Evolutionary conservation across 768 basidiomycete genomes (phyloP).

Genomic region (Kwoniella sp.): DNA sequence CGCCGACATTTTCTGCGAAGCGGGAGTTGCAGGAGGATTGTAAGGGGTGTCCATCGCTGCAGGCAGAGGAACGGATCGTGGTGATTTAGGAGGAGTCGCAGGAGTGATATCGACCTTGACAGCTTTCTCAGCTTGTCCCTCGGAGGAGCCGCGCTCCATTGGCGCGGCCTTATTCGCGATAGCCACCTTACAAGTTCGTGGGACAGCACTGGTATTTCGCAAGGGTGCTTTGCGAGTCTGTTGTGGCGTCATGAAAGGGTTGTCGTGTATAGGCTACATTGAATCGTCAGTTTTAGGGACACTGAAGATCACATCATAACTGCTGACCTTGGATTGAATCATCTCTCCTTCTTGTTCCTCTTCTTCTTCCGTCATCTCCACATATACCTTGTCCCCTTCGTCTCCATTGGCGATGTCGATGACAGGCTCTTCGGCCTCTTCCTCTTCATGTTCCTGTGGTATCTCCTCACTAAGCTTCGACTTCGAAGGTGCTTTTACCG

Average conservation of each 20-base stretch:
- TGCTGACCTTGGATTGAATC: conserved; percentile 3
- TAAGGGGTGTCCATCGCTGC: conserved; percentile 37
- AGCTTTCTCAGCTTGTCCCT: background rate
- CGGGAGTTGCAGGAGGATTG: conserved; percentile 14
- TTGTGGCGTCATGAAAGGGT: conserved; percentile 38
- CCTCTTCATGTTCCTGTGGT: conserved; percentile 11
- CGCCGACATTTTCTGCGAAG: background rate
- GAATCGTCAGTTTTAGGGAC: background rate
- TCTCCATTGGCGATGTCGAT: conserved; percentile 41
- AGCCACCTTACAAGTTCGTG: conserved; percentile 27
- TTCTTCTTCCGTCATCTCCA: conserved; percentile 41
- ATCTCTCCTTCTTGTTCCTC: conserved; percentile 6
- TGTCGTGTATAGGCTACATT: conserved; percentile 23
- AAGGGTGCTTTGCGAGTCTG: conserved; percentile 25
- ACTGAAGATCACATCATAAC: background rate
- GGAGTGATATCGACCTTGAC: conserved; percentile 1
- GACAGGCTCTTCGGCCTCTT: conserved; percentile 20
- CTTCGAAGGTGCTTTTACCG: background rate
- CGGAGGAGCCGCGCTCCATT: background rate
- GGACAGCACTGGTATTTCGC: conserved; percentile 41
- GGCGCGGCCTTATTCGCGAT: no score
- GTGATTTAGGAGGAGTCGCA: conserved; percentile 28
- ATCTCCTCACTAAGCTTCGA: conserved; percentile 26
- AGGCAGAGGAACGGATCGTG: conserved; percentile 40
- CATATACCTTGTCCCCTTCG: conserved; percentile 47